These are phyloP conservation scores for Lecanosticta acicola DNA, from an alignment of 2,329 filamentous ascomycete species.

Conservation along the genomic window DNA sequence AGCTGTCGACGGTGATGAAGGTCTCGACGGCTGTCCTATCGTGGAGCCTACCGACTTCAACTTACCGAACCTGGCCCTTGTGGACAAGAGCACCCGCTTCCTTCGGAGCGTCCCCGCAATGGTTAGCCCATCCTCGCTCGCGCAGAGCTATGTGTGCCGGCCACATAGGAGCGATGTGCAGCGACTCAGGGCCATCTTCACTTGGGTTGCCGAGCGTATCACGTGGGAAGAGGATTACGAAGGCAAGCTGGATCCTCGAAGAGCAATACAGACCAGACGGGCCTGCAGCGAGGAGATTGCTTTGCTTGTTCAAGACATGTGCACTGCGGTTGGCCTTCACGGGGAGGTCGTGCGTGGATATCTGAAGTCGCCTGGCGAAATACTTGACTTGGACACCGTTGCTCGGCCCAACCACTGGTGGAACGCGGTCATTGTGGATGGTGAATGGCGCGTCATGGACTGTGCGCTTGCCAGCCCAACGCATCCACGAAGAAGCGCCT, in stretches of 20 bases:
- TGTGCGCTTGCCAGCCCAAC: slow-evolving; percentile 88
- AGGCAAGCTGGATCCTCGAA: slow-evolving; percentile 72
- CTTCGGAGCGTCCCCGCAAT: slow-evolving; percentile 70
- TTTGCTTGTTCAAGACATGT: slow-evolving; percentile 87
- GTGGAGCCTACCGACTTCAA: slow-evolving; percentile 75
- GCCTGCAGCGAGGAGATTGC: slow-evolving; percentile 88
- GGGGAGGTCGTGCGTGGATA: slow-evolving; percentile 85
- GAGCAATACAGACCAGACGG: slow-evolving; percentile 76
- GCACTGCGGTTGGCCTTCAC: slow-evolving; percentile 76
- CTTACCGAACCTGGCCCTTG: slow-evolving; percentile 63
- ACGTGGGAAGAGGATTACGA: slow-evolving; percentile 94
- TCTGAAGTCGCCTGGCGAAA: slow-evolving; percentile 82
- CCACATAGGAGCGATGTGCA: slow-evolving; percentile 94
- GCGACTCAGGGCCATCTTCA: slow-evolving; percentile 87
- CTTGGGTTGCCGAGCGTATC: slow-evolving; percentile 93
- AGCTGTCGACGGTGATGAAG: slow-evolving; percentile 83
- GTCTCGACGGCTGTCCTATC: slow-evolving; percentile 77
- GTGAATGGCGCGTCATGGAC: slow-evolving; percentile 95
- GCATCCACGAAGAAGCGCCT: slow-evolving; percentile 71
- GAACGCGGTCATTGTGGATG: slow-evolving; percentile 90
- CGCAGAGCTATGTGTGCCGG: slow-evolving; percentile 86
- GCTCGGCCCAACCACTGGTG: slow-evolving; percentile 95
- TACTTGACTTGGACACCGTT: slow-evolving; percentile 71
- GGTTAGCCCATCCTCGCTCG: slow-evolving; percentile 74
- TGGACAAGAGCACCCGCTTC: slow-evolving; percentile 94